phyloP scores from a whole-genome alignment of 345 rosid genomes.

The Eucalyptus cladocalyx region DNA sequence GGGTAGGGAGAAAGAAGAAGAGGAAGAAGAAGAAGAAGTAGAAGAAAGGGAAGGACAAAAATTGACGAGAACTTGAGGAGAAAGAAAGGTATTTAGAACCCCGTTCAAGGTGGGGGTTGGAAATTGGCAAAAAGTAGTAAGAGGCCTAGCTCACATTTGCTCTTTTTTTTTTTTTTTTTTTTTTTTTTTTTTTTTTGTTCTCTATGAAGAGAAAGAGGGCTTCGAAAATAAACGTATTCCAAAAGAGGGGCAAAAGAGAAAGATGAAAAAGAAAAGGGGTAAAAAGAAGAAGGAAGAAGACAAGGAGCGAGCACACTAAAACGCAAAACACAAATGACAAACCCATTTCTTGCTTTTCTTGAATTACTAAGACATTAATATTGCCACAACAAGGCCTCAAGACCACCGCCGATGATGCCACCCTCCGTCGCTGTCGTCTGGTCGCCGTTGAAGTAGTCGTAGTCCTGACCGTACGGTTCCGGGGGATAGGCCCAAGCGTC shows the following conservation, averaged over 20 bases:
- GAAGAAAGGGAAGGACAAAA: not conserved
- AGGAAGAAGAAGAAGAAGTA: not conserved
- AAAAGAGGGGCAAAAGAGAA: not conserved
- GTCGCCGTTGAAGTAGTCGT: slow-evolving; percentile 2
- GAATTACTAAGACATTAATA: slow-evolving; percentile 2
- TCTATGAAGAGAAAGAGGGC: not conserved
- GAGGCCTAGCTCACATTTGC: not conserved
- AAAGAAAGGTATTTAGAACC: not conserved
- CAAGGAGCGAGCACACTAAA: not conserved
- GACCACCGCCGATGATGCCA: slow-evolving; percentile 2
- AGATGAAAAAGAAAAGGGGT: not conserved
- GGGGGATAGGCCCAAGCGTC: slow-evolving; percentile 22
- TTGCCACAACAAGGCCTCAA: slow-evolving; percentile 30
- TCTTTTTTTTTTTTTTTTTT: not conserved
- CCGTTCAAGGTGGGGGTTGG: not conserved
- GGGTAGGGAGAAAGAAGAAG: not conserved
- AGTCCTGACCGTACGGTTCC: not conserved
- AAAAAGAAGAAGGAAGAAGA: not conserved
- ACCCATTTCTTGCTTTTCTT: not conserved
- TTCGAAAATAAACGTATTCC: not conserved
- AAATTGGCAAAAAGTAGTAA: not conserved
- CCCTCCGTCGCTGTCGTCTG: slow-evolving; percentile 17
- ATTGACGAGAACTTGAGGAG: not conserved
- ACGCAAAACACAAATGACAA: not conserved
- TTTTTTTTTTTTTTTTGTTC: no score